Conservation (phyloP, 2,329 filamentous ascomycete species). For the Penicillium sp. region DNA sequence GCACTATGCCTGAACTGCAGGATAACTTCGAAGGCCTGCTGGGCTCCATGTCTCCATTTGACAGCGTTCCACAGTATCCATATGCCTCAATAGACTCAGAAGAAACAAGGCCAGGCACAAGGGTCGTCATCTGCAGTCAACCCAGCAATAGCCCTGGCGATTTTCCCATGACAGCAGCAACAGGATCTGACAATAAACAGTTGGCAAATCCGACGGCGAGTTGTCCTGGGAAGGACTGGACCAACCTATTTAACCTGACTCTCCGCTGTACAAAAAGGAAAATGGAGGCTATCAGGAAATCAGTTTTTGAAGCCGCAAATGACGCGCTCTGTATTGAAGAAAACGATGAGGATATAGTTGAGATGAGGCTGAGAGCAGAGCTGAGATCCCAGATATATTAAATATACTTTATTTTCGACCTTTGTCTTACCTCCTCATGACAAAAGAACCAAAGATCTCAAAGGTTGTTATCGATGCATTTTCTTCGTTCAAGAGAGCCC, state of each 20-base stretch:
- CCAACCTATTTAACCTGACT: not conserved
- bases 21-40: not conserved
- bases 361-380: not conserved
- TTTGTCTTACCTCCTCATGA: not conserved
- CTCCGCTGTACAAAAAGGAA: not conserved
- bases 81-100: not conserved
- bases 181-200: not conserved
- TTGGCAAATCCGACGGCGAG: not conserved
- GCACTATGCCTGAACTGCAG: not conserved
- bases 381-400: not conserved
- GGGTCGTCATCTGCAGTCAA: not conserved
- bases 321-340: not conserved
- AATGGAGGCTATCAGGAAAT: not conserved
- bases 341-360: not conserved
- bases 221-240: not conserved
- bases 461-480: not conserved
- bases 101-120: not conserved
- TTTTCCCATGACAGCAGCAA: not conserved
- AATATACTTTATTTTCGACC: not conserved
- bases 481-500: no score
- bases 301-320: not conserved
- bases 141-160: not conserved
- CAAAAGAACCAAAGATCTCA: not conserved
- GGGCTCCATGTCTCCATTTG: not conserved
- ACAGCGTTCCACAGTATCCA: not conserved